Conservation (phyloP, 306 rosid genomes). For the Lathyrus aphaca region DNA sequence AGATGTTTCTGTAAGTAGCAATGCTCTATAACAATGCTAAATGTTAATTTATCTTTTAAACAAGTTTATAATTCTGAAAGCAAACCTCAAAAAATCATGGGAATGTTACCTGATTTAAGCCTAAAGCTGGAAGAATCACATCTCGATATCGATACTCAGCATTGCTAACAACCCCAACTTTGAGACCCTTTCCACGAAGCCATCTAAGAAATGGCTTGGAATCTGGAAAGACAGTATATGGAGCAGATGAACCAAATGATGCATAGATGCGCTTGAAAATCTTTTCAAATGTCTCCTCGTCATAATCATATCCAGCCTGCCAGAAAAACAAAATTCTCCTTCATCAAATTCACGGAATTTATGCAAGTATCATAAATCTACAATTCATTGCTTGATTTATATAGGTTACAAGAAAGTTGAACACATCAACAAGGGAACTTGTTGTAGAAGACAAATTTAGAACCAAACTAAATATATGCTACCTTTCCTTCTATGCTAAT, state of each 20-base stretch:
- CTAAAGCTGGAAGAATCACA: conserved; percentile 90
- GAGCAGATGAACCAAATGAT: conserved; percentile 96
- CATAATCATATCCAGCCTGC: conserved; percentile 94
- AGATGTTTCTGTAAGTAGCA: background rate
- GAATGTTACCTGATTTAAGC: conserved; percentile 62
- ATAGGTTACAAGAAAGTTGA: conserved; percentile 12
- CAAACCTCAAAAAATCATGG: conserved; percentile 5
- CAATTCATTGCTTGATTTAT: conserved; percentile 7
- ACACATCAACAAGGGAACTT: background rate
- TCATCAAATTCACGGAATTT: conserved; percentile 26
- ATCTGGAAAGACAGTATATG: conserved; percentile 75
- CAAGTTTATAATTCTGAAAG: conserved; percentile 4
- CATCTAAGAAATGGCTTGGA: conserved; percentile 91
- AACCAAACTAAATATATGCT: too few species aligned
- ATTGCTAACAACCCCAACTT: conserved; percentile 86
- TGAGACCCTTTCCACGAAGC: conserved; percentile 76
- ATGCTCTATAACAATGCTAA: background rate
- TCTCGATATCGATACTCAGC: conserved; percentile 86
- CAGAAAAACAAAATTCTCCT: conserved; percentile 42
- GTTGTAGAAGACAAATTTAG: too few species aligned
- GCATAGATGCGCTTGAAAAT: conserved; percentile 87
- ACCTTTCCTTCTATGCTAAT: too few species aligned
- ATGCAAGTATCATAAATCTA: conserved; percentile 30
- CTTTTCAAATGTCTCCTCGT: conserved; percentile 97
- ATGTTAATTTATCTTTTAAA: background rate